Evolutionary conservation across 2,329 filamentous ascomycete genomes (phyloP).

Genomic region (Apiospora kogelbergensis): DNA sequence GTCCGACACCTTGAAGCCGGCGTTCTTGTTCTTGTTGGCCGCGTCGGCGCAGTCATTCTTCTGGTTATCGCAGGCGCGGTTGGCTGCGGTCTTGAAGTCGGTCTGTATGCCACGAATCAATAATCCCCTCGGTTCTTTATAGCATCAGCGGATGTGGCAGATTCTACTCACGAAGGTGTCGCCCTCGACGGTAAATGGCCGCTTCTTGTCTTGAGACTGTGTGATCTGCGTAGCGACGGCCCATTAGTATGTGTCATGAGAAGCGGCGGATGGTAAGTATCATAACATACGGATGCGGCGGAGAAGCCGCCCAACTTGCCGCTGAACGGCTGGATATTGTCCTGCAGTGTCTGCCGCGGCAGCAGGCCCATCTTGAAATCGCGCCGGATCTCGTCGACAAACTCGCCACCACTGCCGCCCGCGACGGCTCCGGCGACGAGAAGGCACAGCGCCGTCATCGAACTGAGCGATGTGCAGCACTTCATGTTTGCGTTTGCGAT

Average conservation of each 20-base stretch:
- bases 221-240: constrained; percentile 31
- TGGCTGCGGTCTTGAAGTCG: constrained; percentile 42
- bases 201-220: constrained; percentile 37
- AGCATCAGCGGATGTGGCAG: no score
- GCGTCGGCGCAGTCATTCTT: constrained; percentile 45
- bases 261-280: not conserved
- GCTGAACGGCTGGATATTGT: constrained; percentile 41
- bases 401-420: constrained; percentile 13
- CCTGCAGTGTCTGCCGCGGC: constrained; percentile 26
- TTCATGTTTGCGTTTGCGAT: constrained; percentile 10
- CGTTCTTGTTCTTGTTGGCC: constrained; percentile 37
- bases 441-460: constrained; percentile 7
- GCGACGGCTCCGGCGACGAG: constrained; percentile 1
- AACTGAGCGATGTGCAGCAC: constrained; percentile 8
- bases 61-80: constrained; percentile 48
- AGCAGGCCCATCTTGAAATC: constrained; percentile 36
- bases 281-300: constrained; percentile 34
- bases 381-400: constrained; percentile 33
- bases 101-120: constrained; percentile 25
- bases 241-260: not conserved
- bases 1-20: constrained; percentile 38
- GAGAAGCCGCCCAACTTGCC: constrained; percentile 39
- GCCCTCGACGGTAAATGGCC: constrained; percentile 44
- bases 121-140: not conserved
- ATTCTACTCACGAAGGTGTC: constrained; percentile 42